phyloP scores from a whole-genome alignment of 179 eudicot genomes.

The Spinacia oleracea region DNA sequence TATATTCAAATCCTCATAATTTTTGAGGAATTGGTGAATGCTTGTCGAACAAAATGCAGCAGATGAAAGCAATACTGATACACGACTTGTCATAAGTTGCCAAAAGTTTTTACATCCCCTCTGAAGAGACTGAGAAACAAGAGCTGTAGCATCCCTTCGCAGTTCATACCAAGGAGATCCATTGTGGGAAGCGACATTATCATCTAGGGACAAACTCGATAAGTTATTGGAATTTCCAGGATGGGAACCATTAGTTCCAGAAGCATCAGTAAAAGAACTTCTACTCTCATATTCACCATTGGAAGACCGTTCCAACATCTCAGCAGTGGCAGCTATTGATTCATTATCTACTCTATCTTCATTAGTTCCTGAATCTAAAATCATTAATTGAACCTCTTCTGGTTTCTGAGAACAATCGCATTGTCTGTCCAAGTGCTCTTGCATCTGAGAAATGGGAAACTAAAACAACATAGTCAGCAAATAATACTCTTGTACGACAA shows the following conservation, averaged over 20 bases:
- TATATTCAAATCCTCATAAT: conserved; percentile 77
- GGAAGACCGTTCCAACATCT: conserved; percentile 34
- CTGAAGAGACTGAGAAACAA: conserved; percentile 75
- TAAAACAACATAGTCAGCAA: conserved; percentile 26
- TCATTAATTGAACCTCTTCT: conserved; percentile 35
- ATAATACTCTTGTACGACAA: background rate
- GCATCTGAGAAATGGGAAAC: conserved; percentile 35
- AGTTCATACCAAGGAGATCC: conserved; percentile 90
- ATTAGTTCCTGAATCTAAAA: conserved; percentile 27
- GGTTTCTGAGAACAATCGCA: conserved; percentile 29
- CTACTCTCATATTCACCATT: conserved; percentile 28
- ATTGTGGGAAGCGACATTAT: conserved; percentile 54
- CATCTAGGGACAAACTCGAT: conserved; percentile 46
- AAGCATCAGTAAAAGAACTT: conserved; percentile 32
- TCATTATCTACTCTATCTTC: conserved; percentile 35
- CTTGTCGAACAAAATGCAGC: conserved; percentile 84
- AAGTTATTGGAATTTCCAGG: conserved; percentile 27
- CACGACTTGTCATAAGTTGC: conserved; percentile 90
- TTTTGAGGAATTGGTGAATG: conserved; percentile 86
- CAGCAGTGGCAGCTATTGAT: conserved; percentile 35
- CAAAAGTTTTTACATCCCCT: conserved; percentile 88
- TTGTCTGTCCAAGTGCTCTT: conserved; percentile 33
- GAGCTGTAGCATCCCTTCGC: conserved; percentile 77
- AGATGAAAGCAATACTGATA: conserved; percentile 84
- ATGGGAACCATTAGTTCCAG: conserved; percentile 38